These are phyloP conservation scores for Chlorociboria aeruginascens DNA, from an alignment of 495 filamentous ascomycete genomes.

Conservation along the genomic window DNA sequence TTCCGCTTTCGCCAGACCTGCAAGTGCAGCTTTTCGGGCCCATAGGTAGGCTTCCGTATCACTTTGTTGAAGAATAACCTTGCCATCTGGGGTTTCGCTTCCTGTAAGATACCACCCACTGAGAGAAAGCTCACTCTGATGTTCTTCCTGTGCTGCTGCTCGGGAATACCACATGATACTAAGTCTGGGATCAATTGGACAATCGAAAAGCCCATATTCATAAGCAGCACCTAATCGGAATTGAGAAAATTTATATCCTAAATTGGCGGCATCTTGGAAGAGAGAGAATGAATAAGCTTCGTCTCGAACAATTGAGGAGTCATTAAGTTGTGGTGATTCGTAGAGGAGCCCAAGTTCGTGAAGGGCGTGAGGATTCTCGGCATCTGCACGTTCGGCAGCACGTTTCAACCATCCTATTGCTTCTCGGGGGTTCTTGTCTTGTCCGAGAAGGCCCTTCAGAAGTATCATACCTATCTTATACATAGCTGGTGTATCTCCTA, in stretches of 20 bases:
- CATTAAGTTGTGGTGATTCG: conserved; percentile 46
- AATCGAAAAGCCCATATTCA: conserved; percentile 80
- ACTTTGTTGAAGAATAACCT: conserved; percentile 64
- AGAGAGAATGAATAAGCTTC: conserved; percentile 65
- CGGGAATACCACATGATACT: conserved; percentile 89
- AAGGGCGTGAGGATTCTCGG: conserved; percentile 87
- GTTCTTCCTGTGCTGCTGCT: conserved; percentile 87
- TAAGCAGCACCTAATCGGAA: conserved; percentile 78
- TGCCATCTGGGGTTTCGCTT: conserved; percentile 41
- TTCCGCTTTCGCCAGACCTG: conserved; percentile 80
- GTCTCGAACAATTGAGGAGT: conserved; percentile 66
- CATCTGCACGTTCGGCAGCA: conserved; percentile 77
- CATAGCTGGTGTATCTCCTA: conserved; percentile 89
- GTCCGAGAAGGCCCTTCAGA: conserved; percentile 86
- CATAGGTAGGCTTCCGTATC: conserved; percentile 96
- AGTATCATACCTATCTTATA: conserved; percentile 97
- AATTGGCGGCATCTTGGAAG: conserved; percentile 76
- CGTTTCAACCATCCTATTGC: conserved; percentile 86
- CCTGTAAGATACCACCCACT: conserved; percentile 96
- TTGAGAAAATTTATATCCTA: conserved; percentile 93
- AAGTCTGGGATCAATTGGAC: conserved; percentile 65
- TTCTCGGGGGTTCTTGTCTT: conserved; percentile 71
- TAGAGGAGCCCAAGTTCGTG: conserved; percentile 87
- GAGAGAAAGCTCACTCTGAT: conserved; percentile 84
- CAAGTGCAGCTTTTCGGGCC: conserved; percentile 83